Conservation (phyloP, 495 filamentous ascomycete genomes). For the Rhypophila decipiens region DNA sequence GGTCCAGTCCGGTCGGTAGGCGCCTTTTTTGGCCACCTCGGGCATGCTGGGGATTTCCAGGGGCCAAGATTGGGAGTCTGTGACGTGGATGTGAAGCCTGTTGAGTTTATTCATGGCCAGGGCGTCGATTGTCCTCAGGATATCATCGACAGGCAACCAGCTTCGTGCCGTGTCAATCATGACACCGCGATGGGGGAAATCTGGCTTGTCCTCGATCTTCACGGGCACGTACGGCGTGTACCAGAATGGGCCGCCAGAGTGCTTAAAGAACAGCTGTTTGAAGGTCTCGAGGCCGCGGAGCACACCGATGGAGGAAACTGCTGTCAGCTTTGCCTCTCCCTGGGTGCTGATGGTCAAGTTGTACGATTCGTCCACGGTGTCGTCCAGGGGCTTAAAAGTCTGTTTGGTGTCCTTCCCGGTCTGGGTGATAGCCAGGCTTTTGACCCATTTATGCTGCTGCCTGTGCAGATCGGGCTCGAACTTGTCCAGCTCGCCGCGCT, state of each 20-base stretch:
- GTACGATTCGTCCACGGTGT: conserved; percentile 68
- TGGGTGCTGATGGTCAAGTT: conserved; percentile 47
- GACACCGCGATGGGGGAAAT: conserved; percentile 65
- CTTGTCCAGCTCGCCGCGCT: conserved; percentile 41
- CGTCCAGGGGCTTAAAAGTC: conserved; percentile 51
- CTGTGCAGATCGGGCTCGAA: conserved; percentile 52
- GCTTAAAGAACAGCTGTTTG: conserved; percentile 67
- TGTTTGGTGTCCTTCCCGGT: conserved; percentile 45
- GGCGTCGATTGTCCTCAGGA: conserved; percentile 66
- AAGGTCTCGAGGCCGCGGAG: conserved; percentile 64
- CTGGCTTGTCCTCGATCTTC: conserved; percentile 57
- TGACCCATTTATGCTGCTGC: conserved; percentile 44
- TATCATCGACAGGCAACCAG: conserved; percentile 55
- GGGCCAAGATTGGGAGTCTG: conserved; percentile 81
- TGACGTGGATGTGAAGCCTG: conserved; percentile 68
- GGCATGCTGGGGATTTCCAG: conserved; percentile 69
- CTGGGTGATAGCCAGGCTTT: conserved; percentile 53
- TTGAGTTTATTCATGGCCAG: conserved; percentile 74
- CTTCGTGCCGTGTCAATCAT: conserved; percentile 67
- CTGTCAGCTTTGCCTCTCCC: conserved; percentile 53
- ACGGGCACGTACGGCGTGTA: conserved; percentile 66
- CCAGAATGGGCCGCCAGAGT: conserved; percentile 46
- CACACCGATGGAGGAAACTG: conserved; percentile 58
- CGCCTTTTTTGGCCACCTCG: conserved; percentile 60
- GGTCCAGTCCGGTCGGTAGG: conserved; percentile 52